Evolutionary conservation across 2,329 filamentous ascomycete species (phyloP).

Genomic region (Fusarium falciforme): DNA sequence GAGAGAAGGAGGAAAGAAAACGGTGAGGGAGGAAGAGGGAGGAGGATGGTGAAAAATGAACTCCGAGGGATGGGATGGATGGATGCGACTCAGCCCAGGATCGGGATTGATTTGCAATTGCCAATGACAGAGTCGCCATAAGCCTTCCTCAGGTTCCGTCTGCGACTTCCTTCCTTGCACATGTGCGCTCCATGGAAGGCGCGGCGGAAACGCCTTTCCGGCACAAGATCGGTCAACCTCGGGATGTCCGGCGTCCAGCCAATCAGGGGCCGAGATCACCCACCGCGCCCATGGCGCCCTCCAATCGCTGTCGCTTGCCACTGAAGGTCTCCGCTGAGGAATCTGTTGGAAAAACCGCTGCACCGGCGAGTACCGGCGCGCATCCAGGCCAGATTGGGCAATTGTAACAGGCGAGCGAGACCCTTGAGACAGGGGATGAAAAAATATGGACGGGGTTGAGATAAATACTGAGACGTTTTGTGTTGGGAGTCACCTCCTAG

Average conservation of each 20-base stretch:
- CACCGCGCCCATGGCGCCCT: neutral
- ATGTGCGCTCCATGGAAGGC: conserved; percentile 11
- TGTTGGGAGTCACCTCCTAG: neutral
- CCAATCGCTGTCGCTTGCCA: conserved; percentile 30
- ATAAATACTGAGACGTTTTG: neutral
- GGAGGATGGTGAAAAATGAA: conserved; percentile 12
- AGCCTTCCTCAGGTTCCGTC: conserved; percentile 20
- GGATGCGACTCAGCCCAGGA: conserved; percentile 4
- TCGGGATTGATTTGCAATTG: conserved; percentile 28
- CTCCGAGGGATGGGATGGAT: neutral
- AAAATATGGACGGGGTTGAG: neutral
- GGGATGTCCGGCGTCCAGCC: conserved; percentile 26
- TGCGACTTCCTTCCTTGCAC: conserved; percentile 21
- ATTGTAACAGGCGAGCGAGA: neutral
- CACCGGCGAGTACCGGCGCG: conserved; percentile 23
- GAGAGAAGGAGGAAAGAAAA: neutral
- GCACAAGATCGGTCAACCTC: conserved; percentile 40
- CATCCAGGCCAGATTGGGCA: neutral
- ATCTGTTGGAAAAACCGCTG: conserved; percentile 17
- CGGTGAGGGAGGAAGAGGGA: conserved; percentile 1
- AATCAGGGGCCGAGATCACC: conserved; percentile 5
- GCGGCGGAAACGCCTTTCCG: conserved; percentile 2
- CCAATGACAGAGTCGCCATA: conserved; percentile 42
- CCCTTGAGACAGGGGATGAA: neutral
- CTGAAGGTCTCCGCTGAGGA: conserved; percentile 7